Conservation (phyloP, 2,329 filamentous ascomycete genomes). For the Aspergillus awamori region DNA sequence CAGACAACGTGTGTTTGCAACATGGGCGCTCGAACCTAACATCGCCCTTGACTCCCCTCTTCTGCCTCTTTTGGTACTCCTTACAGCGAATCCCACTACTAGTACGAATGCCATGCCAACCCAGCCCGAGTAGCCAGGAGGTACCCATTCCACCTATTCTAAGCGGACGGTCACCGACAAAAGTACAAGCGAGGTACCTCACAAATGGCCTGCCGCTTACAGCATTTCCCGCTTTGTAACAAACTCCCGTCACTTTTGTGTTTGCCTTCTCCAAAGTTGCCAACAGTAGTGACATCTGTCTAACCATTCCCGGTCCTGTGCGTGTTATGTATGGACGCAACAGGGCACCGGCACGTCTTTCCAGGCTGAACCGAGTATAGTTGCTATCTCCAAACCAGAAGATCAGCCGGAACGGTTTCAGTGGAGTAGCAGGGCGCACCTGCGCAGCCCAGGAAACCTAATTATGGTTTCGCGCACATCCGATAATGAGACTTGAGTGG, state of each 20-base stretch:
- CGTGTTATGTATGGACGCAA: not conserved
- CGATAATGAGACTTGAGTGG: not conserved
- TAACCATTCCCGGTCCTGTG: not conserved
- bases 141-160: not conserved
- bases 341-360: too few species aligned
- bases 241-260: not conserved
- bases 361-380: not conserved
- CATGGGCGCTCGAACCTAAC: not conserved
- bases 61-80: not conserved
- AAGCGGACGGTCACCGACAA: not conserved
- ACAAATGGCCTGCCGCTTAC: not conserved
- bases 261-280: not conserved
- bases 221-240: not conserved
- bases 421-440: not conserved
- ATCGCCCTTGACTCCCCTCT: not conserved
- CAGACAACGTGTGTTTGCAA: not conserved
- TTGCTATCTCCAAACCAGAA: not conserved
- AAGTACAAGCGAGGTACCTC: not conserved
- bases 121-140: not conserved
- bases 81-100: too few species aligned
- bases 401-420: conserved; percentile 3
- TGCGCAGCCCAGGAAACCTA: not conserved
- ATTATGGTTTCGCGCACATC: conserved; percentile 1
- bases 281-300: too few species aligned
- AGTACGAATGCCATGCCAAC: too few species aligned